Conservation (phyloP, 108 stramenopile species). For the Cyclotella baltica region DNA sequence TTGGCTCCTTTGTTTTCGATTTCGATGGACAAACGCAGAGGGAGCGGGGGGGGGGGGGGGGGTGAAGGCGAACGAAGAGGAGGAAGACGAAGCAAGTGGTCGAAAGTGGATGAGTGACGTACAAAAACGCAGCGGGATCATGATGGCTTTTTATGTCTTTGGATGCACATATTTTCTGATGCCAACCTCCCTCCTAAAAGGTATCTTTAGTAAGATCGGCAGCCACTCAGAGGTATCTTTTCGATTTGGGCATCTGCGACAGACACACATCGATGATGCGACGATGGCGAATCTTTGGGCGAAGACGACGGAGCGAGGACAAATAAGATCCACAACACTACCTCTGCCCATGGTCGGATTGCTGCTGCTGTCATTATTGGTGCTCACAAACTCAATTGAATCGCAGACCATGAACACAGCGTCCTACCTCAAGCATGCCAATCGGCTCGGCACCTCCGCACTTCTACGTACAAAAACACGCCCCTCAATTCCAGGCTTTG, state of each 20-base stretch:
- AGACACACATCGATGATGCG: too few species aligned
- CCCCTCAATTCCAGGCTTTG: neutral
- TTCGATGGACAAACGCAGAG: too few species aligned
- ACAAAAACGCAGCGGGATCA: neutral
- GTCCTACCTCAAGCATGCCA: neutral
- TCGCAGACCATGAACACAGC: conserved; percentile 24
- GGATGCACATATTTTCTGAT: neutral
- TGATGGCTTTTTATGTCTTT: conserved; percentile 1
- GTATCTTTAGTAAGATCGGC: neutral
- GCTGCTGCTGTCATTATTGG: neutral
- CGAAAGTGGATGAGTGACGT: neutral
- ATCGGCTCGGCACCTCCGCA: neutral
- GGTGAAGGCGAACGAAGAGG: too few species aligned
- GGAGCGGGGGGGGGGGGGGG: too few species aligned
- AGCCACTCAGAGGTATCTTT: too few species aligned
- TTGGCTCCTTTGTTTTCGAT: too few species aligned
- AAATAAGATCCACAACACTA: too few species aligned
- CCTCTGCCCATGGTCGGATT: too few species aligned
- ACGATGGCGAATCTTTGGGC: too few species aligned
- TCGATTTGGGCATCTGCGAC: neutral
- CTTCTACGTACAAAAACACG: conserved; percentile 2
- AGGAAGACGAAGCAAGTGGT: neutral
- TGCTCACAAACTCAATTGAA: too few species aligned
- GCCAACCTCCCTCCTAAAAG: neutral
- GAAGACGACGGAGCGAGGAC: too few species aligned